Conservation (phyloP, 441 rosid species). For the Manihot esculenta region DNA sequence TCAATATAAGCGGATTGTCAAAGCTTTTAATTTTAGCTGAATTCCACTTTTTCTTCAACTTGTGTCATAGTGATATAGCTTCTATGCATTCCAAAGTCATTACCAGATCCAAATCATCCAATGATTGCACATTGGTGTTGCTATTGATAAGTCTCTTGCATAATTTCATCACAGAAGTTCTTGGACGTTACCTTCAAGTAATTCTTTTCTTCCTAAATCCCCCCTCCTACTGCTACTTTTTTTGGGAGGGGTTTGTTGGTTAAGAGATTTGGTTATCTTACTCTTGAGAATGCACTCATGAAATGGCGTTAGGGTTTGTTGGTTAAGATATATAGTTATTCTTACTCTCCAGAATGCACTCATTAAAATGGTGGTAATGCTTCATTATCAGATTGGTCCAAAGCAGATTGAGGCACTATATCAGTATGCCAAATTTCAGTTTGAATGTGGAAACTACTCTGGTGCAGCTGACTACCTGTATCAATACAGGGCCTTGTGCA, state of each 20-base stretch:
- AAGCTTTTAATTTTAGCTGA: not conserved
- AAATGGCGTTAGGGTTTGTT: too few relatives aligned
- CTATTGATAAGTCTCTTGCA: too few relatives aligned
- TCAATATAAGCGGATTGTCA: too few relatives aligned
- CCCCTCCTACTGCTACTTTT: not conserved
- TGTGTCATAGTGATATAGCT: not conserved
- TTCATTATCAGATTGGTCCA: conserved; percentile 73
- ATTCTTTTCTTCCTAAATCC: not conserved
- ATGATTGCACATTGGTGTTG: not conserved
- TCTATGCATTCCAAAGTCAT: not conserved
- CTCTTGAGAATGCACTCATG: too few relatives aligned
- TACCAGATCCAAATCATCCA: not conserved
- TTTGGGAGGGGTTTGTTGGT: not conserved
- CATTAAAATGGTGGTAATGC: not conserved
- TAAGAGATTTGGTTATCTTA: not conserved
- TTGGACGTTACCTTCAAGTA: not conserved
- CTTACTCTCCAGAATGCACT: not conserved
- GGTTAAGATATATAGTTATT: not conserved
- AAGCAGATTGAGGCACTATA: conserved; percentile 94
- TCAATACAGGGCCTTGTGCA: conserved; percentile 83
- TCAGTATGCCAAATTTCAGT: conserved; percentile 96
- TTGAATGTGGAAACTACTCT: conserved; percentile 96
- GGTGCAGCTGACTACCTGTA: conserved; percentile 96
- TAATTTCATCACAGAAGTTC: not conserved
- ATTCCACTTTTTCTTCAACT: not conserved